Base-by-base conservation (phyloP, 169 alveolate species). In the Babesia ovata region DNA sequence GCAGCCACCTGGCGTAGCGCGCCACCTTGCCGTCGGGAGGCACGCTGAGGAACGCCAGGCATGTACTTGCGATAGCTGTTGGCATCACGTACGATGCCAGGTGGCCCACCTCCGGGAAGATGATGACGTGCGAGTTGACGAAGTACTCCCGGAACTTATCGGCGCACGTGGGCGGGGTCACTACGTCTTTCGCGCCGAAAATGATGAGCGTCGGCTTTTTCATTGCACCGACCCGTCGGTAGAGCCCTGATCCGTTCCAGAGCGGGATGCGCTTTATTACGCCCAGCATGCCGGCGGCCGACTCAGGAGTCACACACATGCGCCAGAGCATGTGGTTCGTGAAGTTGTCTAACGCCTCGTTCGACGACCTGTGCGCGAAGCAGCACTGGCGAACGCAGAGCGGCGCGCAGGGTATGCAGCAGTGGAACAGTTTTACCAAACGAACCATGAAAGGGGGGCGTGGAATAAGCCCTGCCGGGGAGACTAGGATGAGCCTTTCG, bases 381-480 rank as follows among this genome's bases (percentile, higher is more conserved):
- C 21, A 2, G 2, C 16, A 2, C 24, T 50, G 29, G 24, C 79
- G 54, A 10, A 39, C 14, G 44, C 88, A 81, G 59, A 67, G 44
- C 17, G 74, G 63, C 0, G 62, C 74, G 48, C 84, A 81, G 10
- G 88, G 88, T 7, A 90, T 90, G 58, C 75, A 28, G 57, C 89
- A 90, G n/a, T 88, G 94, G 45, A 85, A 75, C 24, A 60, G 14
- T 61, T 74, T 86, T 42, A 86, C 60, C 66, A 86, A 17, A 50
- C 66, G 75, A 29, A 75, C 69, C 24, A 63, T 21, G 57, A 78
- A 71, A 11, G 93, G 92, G 63, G 76, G 67, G 63, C 70, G 72
- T 44, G 87, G 91, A 44, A 90, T 84, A 28, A 84, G 54, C 16
- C 94, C 94, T 14, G 91, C 90, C n/a, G 94, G 94, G 33, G 94